These are phyloP conservation scores for Endothia cerciana DNA, from an alignment of 2,329 filamentous ascomycete species.

Conservation along the genomic window DNA sequence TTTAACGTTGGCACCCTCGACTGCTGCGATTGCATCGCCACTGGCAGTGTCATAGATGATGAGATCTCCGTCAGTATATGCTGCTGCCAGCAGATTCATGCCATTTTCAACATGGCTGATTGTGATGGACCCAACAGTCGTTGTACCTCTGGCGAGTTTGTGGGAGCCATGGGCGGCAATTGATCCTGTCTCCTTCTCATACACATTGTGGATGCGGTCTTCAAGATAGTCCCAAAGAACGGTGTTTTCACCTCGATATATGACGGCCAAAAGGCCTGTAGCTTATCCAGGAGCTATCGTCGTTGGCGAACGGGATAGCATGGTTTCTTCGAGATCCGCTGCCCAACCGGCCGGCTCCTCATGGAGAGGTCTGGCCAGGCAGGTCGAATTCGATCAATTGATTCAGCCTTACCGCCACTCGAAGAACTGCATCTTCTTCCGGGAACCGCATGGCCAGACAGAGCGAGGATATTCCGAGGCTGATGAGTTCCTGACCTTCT, in stretches of 20 bases:
- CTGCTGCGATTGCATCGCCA: conserved; percentile 19
- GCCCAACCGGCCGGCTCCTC: conserved; percentile 24
- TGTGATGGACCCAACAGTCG: conserved; percentile 30
- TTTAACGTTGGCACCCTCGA: conserved; percentile 28
- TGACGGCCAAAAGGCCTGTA: conserved; percentile 32
- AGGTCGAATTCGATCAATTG: conserved; percentile 16
- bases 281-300: conserved; percentile 28
- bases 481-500: conserved; percentile 16
- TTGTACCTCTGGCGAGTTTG: conserved; percentile 21
- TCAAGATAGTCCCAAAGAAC: conserved; percentile 33
- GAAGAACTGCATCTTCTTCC: conserved; percentile 17
- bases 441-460: conserved; percentile 24
- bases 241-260: conserved; percentile 36
- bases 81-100: conserved; percentile 33
- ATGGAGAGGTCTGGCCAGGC: background rate
- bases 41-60: conserved; percentile 33
- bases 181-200: conserved; percentile 34
- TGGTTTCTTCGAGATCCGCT: conserved; percentile 28
- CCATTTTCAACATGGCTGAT: conserved; percentile 33
- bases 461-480: conserved; percentile 22
- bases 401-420: conserved; percentile 10
- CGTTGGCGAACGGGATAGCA: conserved; percentile 29
- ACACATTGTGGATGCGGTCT: conserved; percentile 32
- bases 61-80: conserved; percentile 37
- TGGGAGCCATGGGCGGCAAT: conserved; percentile 4